phyloP scores from a whole-genome alignment of 495 filamentous ascomycete genomes.

The Haplographium delicatum region DNA sequence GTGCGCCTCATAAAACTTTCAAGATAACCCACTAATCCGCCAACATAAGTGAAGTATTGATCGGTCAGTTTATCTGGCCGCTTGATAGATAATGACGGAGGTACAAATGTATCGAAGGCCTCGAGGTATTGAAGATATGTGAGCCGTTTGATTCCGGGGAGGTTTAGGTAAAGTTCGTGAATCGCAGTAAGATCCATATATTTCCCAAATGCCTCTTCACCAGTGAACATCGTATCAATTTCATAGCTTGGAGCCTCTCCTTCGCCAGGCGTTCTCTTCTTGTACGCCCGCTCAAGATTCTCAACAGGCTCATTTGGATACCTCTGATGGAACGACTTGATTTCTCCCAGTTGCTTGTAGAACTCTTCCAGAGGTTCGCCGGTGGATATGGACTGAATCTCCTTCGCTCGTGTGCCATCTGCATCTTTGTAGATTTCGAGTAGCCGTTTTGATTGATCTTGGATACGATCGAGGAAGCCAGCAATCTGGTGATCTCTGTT shows the following conservation, averaged over 20 bases:
- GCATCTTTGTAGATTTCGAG: slow-evolving; percentile 81
- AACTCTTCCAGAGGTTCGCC: slow-evolving; percentile 92
- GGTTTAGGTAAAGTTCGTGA: slow-evolving; percentile 86
- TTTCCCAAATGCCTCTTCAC: slow-evolving; percentile 86
- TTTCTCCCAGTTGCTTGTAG: slow-evolving; percentile 72
- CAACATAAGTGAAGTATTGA: slow-evolving; percentile 84
- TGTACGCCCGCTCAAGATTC: slow-evolving; percentile 89
- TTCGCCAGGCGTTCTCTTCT: slow-evolving; percentile 61
- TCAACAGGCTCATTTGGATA: slow-evolving; percentile 95
- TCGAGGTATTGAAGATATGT: slow-evolving; percentile 90
- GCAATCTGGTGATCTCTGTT: slow-evolving; percentile 86
- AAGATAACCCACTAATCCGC: slow-evolving; percentile 71
- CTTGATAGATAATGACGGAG: slow-evolving; percentile 64
- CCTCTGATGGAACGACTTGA: slow-evolving; percentile 80
- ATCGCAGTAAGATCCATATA: slow-evolving; percentile 80
- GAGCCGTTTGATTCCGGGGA: slow-evolving; percentile 74
- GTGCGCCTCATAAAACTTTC: slow-evolving; percentile 81
- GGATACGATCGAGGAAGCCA: slow-evolving; percentile 79
- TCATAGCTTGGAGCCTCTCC: slow-evolving; percentile 58
- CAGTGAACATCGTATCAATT: slow-evolving; percentile 89
- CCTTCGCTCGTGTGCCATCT: slow-evolving; percentile 62
- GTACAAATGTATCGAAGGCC: slow-evolving; percentile 78
- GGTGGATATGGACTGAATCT: slow-evolving; percentile 76
- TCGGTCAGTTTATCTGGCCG: slow-evolving; percentile 80
- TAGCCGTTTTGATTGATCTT: slow-evolving; percentile 75